phyloP scores from a whole-genome alignment of 1,284 basidiomycete genomes.

The Inonotus obliquus region DNA sequence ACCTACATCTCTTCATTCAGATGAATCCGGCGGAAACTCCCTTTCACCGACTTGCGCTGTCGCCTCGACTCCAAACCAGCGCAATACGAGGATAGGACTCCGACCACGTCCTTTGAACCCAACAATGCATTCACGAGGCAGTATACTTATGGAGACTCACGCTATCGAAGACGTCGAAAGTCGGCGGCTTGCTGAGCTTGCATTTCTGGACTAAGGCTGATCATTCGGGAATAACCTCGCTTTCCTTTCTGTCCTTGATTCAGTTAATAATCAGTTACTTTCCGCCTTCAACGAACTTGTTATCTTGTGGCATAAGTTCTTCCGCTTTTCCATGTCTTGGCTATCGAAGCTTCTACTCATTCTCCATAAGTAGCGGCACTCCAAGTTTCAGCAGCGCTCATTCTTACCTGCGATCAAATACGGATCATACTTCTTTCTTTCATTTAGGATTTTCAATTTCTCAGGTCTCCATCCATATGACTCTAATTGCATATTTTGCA shows the following conservation, averaged over 20 bases:
- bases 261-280: neutral
- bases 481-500: too few species aligned
- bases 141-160: conserved; percentile 45
- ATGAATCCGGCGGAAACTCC: neutral
- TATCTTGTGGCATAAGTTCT: too few species aligned
- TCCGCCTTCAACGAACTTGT: too few species aligned
- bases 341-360: too few species aligned
- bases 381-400: too few species aligned
- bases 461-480: too few species aligned
- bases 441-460: too few species aligned
- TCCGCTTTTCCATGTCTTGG: too few species aligned
- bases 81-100: neutral
- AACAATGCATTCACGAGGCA: conserved; percentile 52
- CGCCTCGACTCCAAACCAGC: neutral
- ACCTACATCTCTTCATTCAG: neutral
- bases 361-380: too few species aligned
- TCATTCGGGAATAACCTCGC: neutral
- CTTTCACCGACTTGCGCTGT: neutral
- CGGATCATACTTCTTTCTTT: too few species aligned
- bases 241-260: neutral
- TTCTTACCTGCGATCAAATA: too few species aligned
- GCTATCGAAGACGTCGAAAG: conserved; percentile 62
- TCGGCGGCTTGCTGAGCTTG: conserved; percentile 61
- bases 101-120: conserved; percentile 39
- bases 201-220: conserved; percentile 47